phyloP scores from a whole-genome alignment of 805 yeast species.

The Pachysolen tannophilus region DNA sequence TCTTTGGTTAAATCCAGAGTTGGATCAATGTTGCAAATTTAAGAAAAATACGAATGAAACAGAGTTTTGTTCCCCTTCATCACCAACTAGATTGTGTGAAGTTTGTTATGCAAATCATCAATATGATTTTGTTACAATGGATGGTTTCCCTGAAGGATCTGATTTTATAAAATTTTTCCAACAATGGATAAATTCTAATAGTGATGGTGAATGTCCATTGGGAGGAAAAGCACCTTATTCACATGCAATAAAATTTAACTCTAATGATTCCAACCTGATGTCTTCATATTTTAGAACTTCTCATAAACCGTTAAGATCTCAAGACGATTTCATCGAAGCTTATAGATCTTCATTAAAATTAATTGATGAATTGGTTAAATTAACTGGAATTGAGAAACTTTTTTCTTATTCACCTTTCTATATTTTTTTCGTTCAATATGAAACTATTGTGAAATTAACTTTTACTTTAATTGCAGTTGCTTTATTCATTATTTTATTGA shows the following conservation, averaged over 20 bases:
- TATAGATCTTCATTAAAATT: slow-evolving; percentile 66
- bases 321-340: slow-evolving; percentile 75
- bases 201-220: slow-evolving; percentile 88
- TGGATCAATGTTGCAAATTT: slow-evolving; percentile 79
- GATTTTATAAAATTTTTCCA: slow-evolving; percentile 62
- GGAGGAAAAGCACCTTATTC: slow-evolving; percentile 95
- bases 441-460: slow-evolving; percentile 53
- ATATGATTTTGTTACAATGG: slow-evolving; percentile 66
- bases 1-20: slow-evolving; percentile 77
- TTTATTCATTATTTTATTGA: slow-evolving; percentile 34
- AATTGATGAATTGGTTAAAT: slow-evolving; percentile 41
- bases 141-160: slow-evolving; percentile 71
- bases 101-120: slow-evolving; percentile 58
- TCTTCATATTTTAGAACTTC: slow-evolving; percentile 73
- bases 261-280: slow-evolving; percentile 28
- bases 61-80: slow-evolving; percentile 59
- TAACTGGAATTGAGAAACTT: slow-evolving; percentile 34
- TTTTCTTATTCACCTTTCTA: slow-evolving; percentile 94
- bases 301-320: slow-evolving; percentile 75
- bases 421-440: slow-evolving; percentile 86
- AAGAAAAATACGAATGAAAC: slow-evolving; percentile 38
- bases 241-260: slow-evolving; percentile 40
- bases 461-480: slow-evolving; percentile 47
- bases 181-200: slow-evolving; percentile 75
- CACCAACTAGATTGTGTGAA: slow-evolving; percentile 65